Base-by-base conservation (phyloP, 306 rosid genomes). In the Prosopis cineraria region DNA sequence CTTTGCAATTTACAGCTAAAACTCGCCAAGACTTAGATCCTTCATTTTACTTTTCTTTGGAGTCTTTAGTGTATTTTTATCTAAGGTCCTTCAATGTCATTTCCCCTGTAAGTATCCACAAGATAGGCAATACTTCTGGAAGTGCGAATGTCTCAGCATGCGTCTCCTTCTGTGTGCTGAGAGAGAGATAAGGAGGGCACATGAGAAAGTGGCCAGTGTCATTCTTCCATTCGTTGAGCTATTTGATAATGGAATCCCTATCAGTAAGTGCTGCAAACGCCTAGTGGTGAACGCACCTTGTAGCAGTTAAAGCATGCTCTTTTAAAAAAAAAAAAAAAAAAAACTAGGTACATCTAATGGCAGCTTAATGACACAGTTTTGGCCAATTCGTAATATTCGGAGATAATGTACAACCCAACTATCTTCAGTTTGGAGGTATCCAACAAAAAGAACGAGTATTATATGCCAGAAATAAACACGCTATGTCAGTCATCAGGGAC, bases 181-280 rank as follows among this genome's bases (percentile, higher is more conserved):
- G 63, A 7, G 25, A 45, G 45, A 3, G 40, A 48, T 55, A 36
- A 76, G 64, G 64, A 24, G 3, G 64, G 40, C 30, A 79, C 78
- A 50, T 64, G 74, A 33, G 50, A 31, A 40, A 40, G 79, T 53
- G 52, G 62, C 52, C 10, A 16, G 30, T 52, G 83, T 41, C 56
- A 53, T 55, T 52, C 62, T 52, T 65, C 79, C 65, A 65, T 48
- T 72, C 5, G 65, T 40, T 41, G 41, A 12, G 30, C 36, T 31
- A 44, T 70, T 73, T 50, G 20, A 19, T 73, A 52, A 24, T 43
- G 74, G n/a, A 68, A 80, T 55, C 31, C 17, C 70, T 36, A 39
- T 31, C 12, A 22, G 20, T 13, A 39, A 50, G 56, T 63, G 62
- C 52, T 44, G n/a, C 17, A n/a, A 33, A 67, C 31, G 30, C 80